phyloP scores from a whole-genome alignment of 2,329 filamentous ascomycete genomes.

The Pseudogymnoascus sp. region DNA sequence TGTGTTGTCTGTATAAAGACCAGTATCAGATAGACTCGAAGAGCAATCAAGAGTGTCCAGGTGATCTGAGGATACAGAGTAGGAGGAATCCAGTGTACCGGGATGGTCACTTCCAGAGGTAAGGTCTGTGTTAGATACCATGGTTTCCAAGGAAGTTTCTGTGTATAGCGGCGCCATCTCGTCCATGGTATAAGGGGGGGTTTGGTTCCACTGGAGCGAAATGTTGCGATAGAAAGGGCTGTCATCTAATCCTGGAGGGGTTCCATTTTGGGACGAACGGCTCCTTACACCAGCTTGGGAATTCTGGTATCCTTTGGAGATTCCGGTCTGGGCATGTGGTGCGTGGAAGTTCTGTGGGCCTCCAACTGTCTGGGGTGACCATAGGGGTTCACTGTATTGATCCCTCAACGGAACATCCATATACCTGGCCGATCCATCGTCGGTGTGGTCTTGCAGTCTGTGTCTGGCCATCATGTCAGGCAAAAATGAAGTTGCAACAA shows the following conservation, averaged over 20 bases:
- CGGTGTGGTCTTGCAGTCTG: constrained; percentile 9
- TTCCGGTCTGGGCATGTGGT: constrained; percentile 23
- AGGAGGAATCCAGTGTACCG: constrained; percentile 25
- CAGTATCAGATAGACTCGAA: constrained; percentile 23
- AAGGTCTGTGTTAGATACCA: constrained; percentile 22
- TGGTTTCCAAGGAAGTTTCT: constrained; percentile 23
- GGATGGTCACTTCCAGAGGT: constrained; percentile 19
- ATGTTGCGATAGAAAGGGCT: constrained; percentile 3
- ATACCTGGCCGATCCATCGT: not conserved
- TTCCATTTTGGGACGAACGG: not conserved
- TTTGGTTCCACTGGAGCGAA: constrained; percentile 22
- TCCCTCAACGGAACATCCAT: constrained; percentile 1
- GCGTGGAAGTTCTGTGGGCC: constrained; percentile 28
- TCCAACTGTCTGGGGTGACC: constrained; percentile 19
- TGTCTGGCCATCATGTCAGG: constrained; percentile 10
- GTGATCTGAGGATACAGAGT: constrained; percentile 26
- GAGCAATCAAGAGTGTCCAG: constrained; percentile 27
- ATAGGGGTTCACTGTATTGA: constrained; percentile 9
- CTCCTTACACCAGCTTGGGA: not conserved
- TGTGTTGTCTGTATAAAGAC: constrained; percentile 23
- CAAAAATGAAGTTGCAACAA: constrained; percentile 1
- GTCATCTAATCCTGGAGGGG: constrained; percentile 4
- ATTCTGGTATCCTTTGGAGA: constrained; percentile 18
- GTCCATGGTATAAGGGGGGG: constrained; percentile 20
- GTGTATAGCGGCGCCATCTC: constrained; percentile 25